Conservation (phyloP, 148 eudicot species). For the Camellia lanceoleosa region DNA sequence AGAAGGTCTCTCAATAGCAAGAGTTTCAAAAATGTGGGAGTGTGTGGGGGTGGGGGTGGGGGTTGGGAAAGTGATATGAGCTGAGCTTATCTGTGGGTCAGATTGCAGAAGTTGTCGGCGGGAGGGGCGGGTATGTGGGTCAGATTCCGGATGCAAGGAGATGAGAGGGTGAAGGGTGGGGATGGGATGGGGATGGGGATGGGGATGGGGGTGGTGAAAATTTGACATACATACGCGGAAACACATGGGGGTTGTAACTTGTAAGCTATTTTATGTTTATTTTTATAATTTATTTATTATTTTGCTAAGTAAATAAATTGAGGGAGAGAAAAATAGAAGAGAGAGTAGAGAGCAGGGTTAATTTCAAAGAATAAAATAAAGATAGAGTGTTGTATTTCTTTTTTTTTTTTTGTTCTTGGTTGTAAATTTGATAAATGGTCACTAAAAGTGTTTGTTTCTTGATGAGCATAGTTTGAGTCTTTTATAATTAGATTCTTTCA, state of each 20-base stretch:
- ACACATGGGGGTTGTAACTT: no score
- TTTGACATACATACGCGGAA: constrained; percentile 1
- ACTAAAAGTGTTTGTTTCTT: constrained; percentile 2
- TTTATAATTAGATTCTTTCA: neutral
- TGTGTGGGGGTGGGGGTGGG: constrained; percentile 4
- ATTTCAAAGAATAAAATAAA: no score
- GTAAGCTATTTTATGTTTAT: no score
- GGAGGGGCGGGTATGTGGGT: constrained; percentile 19
- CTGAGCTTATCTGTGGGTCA: constrained; percentile 4
- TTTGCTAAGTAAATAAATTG: no score
- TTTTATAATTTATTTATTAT: no score
- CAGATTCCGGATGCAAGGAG: constrained; percentile 11
- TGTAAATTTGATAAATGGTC: constrained; percentile 11
- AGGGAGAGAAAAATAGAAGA: no score
- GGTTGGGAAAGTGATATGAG: neutral
- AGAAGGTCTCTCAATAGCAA: no score
- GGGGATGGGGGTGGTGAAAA: neutral
- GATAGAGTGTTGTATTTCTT: no score
- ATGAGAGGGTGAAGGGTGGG: no score
- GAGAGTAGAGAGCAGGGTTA: no score
- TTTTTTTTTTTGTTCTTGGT: no score
- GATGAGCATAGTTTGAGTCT: neutral
- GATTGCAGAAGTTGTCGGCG: constrained; percentile 28
- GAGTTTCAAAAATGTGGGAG: neutral
- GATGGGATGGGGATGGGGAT: constrained; percentile 1